Evolutionary conservation across 2,329 filamentous ascomycete genomes (phyloP).

Genomic region (Stachybotrys elegans): DNA sequence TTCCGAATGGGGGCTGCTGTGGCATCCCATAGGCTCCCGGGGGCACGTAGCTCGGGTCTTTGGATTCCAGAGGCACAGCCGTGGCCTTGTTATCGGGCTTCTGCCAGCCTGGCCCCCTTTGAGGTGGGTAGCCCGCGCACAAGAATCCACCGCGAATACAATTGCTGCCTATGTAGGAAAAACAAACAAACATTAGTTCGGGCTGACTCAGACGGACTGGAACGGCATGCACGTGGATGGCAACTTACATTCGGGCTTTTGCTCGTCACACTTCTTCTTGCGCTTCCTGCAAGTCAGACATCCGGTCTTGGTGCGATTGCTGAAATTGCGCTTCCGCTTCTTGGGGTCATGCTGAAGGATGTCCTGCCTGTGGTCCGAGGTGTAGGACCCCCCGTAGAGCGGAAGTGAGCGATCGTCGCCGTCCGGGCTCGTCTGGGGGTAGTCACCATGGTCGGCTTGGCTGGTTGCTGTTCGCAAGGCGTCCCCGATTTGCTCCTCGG

Average conservation of each 20-base stretch:
- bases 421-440: constrained; percentile 49
- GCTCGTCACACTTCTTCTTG: constrained; percentile 98
- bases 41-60: constrained; percentile 62
- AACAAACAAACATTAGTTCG: constrained; percentile 7
- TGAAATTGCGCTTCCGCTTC: constrained; percentile 77
- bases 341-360: constrained; percentile 57
- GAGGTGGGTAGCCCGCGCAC: constrained; percentile 85
- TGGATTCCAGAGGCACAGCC: constrained; percentile 75
- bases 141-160: constrained; percentile 86
- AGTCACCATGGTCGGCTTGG: constrained; percentile 44
- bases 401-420: constrained; percentile 42
- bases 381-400: constrained; percentile 37
- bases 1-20: constrained; percentile 35
- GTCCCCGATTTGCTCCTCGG: constrained; percentile 45
- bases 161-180: constrained; percentile 63
- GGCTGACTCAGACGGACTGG: background rate
- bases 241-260: constrained; percentile 80
- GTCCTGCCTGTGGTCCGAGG: constrained; percentile 43
- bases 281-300: constrained; percentile 86
- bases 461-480: constrained; percentile 37
- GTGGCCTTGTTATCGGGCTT: constrained; percentile 67
- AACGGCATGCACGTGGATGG: background rate
- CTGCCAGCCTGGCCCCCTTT: constrained; percentile 66
- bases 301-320: constrained; percentile 92
- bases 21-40: constrained; percentile 60